Percentiles rank a stretch among this genome's conserved stretches.
phyloP scores from a whole-genome alignment of 2,329 filamentous ascomycete species.

The Exophiala alcalophila region DNA sequence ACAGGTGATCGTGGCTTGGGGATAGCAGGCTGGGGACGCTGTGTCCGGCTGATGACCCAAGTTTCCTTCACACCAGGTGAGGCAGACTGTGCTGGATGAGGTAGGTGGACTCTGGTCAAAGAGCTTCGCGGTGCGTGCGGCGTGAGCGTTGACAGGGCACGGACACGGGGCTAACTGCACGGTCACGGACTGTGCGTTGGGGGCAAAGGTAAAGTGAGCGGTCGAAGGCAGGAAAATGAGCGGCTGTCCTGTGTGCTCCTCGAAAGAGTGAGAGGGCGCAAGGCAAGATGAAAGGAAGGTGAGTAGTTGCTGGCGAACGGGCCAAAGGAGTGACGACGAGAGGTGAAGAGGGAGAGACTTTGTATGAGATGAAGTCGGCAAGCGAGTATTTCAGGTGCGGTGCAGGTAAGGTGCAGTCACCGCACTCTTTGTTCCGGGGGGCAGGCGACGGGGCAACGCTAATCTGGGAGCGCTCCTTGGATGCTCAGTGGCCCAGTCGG shows the following conservation, averaged over 20 bases:
- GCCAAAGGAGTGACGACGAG: conserved; percentile 20
- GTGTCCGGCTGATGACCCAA: conserved; percentile 18
- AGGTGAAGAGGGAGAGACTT: too few relatives aligned
- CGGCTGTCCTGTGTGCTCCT: conserved; percentile 20
- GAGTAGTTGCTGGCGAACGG: conserved; percentile 15
- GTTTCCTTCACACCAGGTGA: conserved; percentile 26
- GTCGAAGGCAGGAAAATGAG: conserved; percentile 15
- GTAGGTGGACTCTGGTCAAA: conserved; percentile 23
- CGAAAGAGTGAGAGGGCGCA: conserved; percentile 25
- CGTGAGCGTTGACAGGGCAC: conserved; percentile 14
- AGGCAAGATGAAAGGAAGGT: conserved; percentile 18
- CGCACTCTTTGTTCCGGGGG: too few relatives aligned
- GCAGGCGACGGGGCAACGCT: too few relatives aligned
- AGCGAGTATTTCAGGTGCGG: too few relatives aligned
- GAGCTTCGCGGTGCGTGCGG: too few relatives aligned
- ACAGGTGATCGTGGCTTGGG: conserved; percentile 11
- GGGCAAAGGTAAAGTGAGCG: conserved; percentile 1
- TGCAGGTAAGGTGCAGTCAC: too few relatives aligned
- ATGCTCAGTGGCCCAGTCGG: too few relatives aligned
- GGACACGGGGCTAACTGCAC: conserved; percentile 20
- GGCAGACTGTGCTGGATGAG: conserved; percentile 12
- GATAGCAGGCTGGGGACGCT: conserved; percentile 15
- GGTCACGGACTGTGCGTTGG: conserved; percentile 25
- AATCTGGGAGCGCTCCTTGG: too few relatives aligned
- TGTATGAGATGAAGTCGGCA: too few relatives aligned